Percentiles rank a stretch among this genome's conserved stretches.
phyloP scores from a whole-genome alignment of 2,329 filamentous ascomycete species.

The Cytospora mali region DNA sequence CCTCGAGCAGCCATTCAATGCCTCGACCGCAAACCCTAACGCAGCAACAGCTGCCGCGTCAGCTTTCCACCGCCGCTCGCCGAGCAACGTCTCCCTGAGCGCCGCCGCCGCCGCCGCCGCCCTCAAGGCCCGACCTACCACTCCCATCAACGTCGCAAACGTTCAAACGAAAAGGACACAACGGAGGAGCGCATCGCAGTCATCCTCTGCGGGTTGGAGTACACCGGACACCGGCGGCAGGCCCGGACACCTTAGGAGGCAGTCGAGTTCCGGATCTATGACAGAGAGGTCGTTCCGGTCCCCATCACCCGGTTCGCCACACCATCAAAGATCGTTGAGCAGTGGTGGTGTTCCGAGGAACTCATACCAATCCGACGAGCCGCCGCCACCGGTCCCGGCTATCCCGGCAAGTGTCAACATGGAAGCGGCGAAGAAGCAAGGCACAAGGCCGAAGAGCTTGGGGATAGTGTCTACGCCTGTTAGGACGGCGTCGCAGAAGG shows the following conservation, averaged over 20 bases:
- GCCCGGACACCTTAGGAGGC: conserved; percentile 55
- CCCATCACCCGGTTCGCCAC: conserved; percentile 61
- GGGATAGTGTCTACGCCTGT: conserved; percentile 49
- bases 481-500: conserved; percentile 55
- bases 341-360: conserved; percentile 31
- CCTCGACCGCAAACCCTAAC: conserved; percentile 67
- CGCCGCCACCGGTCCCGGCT: conserved; percentile 77
- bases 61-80: conserved; percentile 72
- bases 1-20: conserved; percentile 59
- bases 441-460: conserved; percentile 37
- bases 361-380: conserved; percentile 44
- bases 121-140: conserved; percentile 74
- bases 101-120: conserved; percentile 86
- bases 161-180: conserved; percentile 86
- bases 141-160: conserved; percentile 77
- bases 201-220: conserved; percentile 56
- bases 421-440: conserved; percentile 29
- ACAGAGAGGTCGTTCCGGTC: conserved; percentile 84
- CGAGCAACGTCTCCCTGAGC: conserved; percentile 69
- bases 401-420: conserved; percentile 59
- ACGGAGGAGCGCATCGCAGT: conserved; percentile 71
- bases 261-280: conserved; percentile 79
- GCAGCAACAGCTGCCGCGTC: conserved; percentile 80
- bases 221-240: conserved; percentile 29
- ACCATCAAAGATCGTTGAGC: conserved; percentile 34